Percentiles rank a stretch among this genome's conserved stretches.
These are phyloP conservation scores for Acephala macrosclerotiorum DNA, from an alignment of 2,329 filamentous ascomycete species.

Conservation along the genomic window DNA sequence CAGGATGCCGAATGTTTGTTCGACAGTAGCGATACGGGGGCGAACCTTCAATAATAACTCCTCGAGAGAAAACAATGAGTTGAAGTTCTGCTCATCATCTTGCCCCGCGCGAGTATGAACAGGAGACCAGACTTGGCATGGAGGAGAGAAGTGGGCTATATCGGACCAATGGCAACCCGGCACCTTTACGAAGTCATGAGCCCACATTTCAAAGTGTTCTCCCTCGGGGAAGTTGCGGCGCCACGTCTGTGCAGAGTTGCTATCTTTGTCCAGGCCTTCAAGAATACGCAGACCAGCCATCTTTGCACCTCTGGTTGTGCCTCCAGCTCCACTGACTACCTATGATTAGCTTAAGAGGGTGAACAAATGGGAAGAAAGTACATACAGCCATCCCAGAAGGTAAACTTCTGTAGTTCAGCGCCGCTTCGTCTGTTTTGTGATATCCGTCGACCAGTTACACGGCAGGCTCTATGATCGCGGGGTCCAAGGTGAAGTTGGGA, in stretches of 20 bases:
- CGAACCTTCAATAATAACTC: slow-evolving; percentile 62
- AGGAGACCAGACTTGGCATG: slow-evolving; percentile 78
- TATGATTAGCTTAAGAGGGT: neutral
- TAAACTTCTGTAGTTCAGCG: slow-evolving; percentile 21
- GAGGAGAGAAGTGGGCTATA: slow-evolving; percentile 76
- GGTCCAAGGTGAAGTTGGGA: neutral
- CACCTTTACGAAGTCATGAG: slow-evolving; percentile 62
- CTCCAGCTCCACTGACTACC: slow-evolving; percentile 70
- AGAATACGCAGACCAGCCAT: slow-evolving; percentile 63
- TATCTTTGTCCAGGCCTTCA: slow-evolving; percentile 69
- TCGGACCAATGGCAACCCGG: slow-evolving; percentile 61
- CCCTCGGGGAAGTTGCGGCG: slow-evolving; percentile 28
- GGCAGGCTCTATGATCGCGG: too few species aligned
- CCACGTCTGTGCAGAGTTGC: slow-evolving; percentile 27
- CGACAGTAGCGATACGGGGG: slow-evolving; percentile 76
- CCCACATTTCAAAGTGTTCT: slow-evolving; percentile 46
- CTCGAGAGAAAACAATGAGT: slow-evolving; percentile 58
- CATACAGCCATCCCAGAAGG: slow-evolving; percentile 36
- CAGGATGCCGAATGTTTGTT: slow-evolving; percentile 75
- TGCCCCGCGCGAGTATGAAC: slow-evolving; percentile 67
- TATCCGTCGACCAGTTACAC: too few species aligned
- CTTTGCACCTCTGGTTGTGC: slow-evolving; percentile 69
- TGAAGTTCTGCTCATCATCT: slow-evolving; percentile 73
- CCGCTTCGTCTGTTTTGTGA: too few species aligned
- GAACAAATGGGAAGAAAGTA: neutral